Evolutionary conservation across 257 asterid genomes (phyloP), one percentile per base, ranked within the genome.

Genomic region (Scutellaria galericulata): DNA sequence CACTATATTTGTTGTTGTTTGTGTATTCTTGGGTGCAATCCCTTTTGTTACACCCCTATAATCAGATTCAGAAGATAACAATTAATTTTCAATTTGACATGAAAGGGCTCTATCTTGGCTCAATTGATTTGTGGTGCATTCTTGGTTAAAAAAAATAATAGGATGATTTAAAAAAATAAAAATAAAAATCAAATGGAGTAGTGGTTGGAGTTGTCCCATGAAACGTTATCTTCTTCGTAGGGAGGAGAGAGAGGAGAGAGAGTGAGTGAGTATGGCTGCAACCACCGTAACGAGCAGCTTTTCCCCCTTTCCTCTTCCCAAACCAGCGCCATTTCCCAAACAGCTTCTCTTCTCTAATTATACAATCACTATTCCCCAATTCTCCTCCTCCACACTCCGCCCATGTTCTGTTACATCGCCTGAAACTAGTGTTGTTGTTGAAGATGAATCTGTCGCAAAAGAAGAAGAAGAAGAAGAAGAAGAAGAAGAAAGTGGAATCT

Each of bases 341-440:
- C 82, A 78, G 5, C 0, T 72, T 8, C 11, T 60, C 60, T 73
- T 7, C 73, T 22, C 72, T 3, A 61, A 61, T 22, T 64, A 78
- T 13, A 85, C 69, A 35, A 56, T 58, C 61, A 41, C 39, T 52
- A 78, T 66, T 3, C 14, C 70, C 42, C 83, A 63, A 51, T 37
- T 72, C 54, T 58, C 55, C 68, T 64, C 82, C 9, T 68, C 79
- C 46, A 31, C 73, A 13, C 75, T 41, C 27, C 58, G 10, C 24
- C 66, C 63, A 7, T 78, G 56, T 41, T 77, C 81, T 66, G 81
- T 85, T 72, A 82, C 97, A 5, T 66, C 88, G 24, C 82, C 95
- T 24, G 84, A 88, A 53, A 74, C 84, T 65, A 77, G 87, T 15
- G 77, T 71, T 14, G 77, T 71, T 14, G 75, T 78, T 45, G 87